Evolutionary conservation across 2,329 filamentous ascomycete genomes (phyloP).

Genomic region (Trichophyton simii): DNA sequence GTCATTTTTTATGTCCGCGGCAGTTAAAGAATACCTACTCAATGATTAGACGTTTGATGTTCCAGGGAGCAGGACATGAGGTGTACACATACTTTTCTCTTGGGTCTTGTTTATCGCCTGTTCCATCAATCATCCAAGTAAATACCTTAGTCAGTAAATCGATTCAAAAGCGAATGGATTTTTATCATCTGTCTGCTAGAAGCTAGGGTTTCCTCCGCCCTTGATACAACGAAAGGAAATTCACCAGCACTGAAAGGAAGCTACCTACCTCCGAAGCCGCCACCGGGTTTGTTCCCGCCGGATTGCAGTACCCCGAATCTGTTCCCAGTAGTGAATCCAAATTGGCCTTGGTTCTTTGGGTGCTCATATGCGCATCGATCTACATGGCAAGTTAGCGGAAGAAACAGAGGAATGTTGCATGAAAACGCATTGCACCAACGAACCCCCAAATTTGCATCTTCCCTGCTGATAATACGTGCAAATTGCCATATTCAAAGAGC

Average conservation of each 20-base stretch:
- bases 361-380: slow-evolving; percentile 47
- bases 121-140: background rate
- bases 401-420: background rate
- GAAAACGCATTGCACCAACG: slow-evolving; percentile 15
- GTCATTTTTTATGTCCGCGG: slow-evolving; percentile 51
- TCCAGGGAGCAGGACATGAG: background rate
- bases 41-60: background rate
- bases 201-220: too few relatives aligned
- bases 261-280: slow-evolving; percentile 13
- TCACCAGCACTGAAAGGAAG: background rate
- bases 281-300: slow-evolving; percentile 13
- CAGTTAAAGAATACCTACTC: slow-evolving; percentile 42
- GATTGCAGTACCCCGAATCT: slow-evolving; percentile 45
- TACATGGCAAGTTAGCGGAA: slow-evolving; percentile 19
- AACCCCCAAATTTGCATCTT: slow-evolving; percentile 53
- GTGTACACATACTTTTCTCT: background rate
- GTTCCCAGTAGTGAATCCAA: slow-evolving; percentile 36
- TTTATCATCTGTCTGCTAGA: background rate
- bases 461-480: slow-evolving; percentile 56
- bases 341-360: slow-evolving; percentile 12
- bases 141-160: background rate
- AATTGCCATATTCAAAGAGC: slow-evolving; percentile 30
- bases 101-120: background rate
- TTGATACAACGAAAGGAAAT: background rate
- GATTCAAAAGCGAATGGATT: background rate